Conservation (phyloP, 805 yeast species). For the Metschnikowia baotianmanensis region DNA sequence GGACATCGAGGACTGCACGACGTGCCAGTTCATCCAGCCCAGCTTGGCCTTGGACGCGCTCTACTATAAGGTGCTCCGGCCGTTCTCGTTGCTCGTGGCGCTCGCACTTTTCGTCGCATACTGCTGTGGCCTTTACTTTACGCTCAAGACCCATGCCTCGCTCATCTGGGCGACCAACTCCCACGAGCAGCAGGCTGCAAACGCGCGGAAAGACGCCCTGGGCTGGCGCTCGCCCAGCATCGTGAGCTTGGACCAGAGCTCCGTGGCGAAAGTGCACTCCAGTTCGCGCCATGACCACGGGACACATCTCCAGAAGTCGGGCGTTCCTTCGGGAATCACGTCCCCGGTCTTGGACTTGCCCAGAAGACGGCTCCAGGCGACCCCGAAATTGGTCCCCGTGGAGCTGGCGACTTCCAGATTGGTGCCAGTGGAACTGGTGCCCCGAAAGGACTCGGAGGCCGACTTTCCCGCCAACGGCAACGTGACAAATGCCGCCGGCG, state of each 20-base stretch:
- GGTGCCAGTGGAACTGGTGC: slow-evolving; percentile 2
- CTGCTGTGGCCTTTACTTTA: slow-evolving; percentile 85
- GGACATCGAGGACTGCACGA: slow-evolving; percentile 48
- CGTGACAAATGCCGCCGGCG: no score
- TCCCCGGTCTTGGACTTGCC: slow-evolving; percentile 4
- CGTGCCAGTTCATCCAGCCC: slow-evolving; percentile 77
- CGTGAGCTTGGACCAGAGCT: slow-evolving; percentile 26
- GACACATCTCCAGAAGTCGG: not conserved
- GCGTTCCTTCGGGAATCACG: no score
- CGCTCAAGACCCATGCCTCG: slow-evolving; percentile 94
- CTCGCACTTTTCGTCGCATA: slow-evolving; percentile 78
- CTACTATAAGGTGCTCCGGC: slow-evolving; percentile 68
- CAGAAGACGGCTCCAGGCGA: slow-evolving; percentile 3
- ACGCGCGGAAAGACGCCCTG: slow-evolving; percentile 23
- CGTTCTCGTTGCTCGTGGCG: slow-evolving; percentile 81
- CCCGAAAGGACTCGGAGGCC: slow-evolving; percentile 3
- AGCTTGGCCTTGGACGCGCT: slow-evolving; percentile 66
- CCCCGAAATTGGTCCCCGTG: slow-evolving; percentile 5
- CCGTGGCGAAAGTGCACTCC: not conserved
- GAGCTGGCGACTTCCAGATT: slow-evolving; percentile 5
- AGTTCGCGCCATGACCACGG: slow-evolving; percentile 1
- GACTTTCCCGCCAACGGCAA: slow-evolving; percentile 1
- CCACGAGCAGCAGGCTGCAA: slow-evolving; percentile 28
- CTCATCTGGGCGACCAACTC: slow-evolving; percentile 78
- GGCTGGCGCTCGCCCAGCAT: slow-evolving; percentile 37